These are phyloP conservation scores for Cylindrotheca fusiformis DNA, from an alignment of 108 stramenopile genomes.

Conservation along the genomic window DNA sequence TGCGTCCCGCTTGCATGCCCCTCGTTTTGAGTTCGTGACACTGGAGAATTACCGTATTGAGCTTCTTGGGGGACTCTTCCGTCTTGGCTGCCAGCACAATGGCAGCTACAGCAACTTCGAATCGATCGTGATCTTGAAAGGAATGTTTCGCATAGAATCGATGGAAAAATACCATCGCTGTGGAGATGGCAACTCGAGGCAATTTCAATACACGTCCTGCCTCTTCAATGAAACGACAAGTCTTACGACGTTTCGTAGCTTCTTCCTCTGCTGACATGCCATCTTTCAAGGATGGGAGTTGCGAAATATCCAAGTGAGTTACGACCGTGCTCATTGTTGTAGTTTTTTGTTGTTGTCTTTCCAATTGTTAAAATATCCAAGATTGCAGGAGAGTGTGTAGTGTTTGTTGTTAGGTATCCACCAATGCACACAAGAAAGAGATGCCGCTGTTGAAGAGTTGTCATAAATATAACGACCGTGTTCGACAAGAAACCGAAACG, in stretches of 20 bases:
- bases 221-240: slow-evolving; percentile 85
- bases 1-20: slow-evolving; percentile 50
- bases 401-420: too few relatives aligned
- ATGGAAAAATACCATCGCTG: slow-evolving; percentile 88
- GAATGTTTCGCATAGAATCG: slow-evolving; percentile 88
- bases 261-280: slow-evolving; percentile 55
- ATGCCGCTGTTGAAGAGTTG: too few relatives aligned
- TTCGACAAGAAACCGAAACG: too few relatives aligned
- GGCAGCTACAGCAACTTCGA: slow-evolving; percentile 85
- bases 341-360: not conserved
- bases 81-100: slow-evolving; percentile 84
- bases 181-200: slow-evolving; percentile 76
- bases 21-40: slow-evolving; percentile 60
- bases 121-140: slow-evolving; percentile 83
- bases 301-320: slow-evolving; percentile 25
- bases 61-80: slow-evolving; percentile 86
- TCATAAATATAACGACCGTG: too few relatives aligned
- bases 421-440: too few relatives aligned
- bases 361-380: too few relatives aligned
- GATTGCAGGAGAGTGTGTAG: too few relatives aligned
- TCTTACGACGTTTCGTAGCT: slow-evolving; percentile 55
- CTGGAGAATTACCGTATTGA: slow-evolving; percentile 64
- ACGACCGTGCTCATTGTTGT: slow-evolving; percentile 1
- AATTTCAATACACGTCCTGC: slow-evolving; percentile 67
- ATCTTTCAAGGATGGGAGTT: slow-evolving; percentile 33